Base-by-base conservation (phyloP, 495 filamentous ascomycete genomes). In the Cercophora scortea region DNA sequence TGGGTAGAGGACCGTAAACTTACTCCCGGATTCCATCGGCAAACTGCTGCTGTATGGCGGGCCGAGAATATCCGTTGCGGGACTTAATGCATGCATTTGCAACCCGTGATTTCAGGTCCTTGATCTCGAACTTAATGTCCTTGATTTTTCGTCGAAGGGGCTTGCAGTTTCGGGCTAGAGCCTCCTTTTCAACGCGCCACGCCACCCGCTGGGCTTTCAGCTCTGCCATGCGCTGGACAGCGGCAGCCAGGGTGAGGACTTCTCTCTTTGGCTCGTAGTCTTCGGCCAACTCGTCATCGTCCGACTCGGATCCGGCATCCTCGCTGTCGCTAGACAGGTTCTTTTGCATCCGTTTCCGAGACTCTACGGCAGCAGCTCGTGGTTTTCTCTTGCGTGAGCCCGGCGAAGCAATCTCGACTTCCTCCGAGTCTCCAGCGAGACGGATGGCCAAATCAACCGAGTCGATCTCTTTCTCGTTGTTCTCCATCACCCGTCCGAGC, bases 31-130 rank as follows among this genome's bases (percentile, higher is more conserved):
- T 70, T 0, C 80, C 79, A 10, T 68, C 65, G 7, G 77, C 77
- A 57, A 82, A 86, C 45, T 85, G 79, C 6, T 65, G 58, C 56
- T 76, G 75, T 12, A 85, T 81, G 0, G 71, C 71, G 1, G 55
- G 57, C 39, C 74, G 71, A 0, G 78, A 76, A 45, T 77, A 80
- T 0, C 70, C 47, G 46, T 85, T 85, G 10, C 82, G 69, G 33
- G 67, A 77, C 13, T 67, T 59, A 36, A 85, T 79, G 48, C 80
- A 84, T 8, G 62, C 55, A 9, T 64, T 64, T 8, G 53, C 59
- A 6, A 45, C 57, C 48, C 71, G 55, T 17, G 54, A 50, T 45
- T 69, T 56, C 10, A 77, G 56, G 2, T 60, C 59, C 12, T 54
- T 66, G 11, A 65, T 57, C 15, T 64, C 56, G 7, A 56, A 56